Percentiles rank a stretch among this genome's conserved stretches.
These are phyloP conservation scores for Gossypium anomalum DNA, from an alignment of 345 rosid species.

Conservation along the genomic window DNA sequence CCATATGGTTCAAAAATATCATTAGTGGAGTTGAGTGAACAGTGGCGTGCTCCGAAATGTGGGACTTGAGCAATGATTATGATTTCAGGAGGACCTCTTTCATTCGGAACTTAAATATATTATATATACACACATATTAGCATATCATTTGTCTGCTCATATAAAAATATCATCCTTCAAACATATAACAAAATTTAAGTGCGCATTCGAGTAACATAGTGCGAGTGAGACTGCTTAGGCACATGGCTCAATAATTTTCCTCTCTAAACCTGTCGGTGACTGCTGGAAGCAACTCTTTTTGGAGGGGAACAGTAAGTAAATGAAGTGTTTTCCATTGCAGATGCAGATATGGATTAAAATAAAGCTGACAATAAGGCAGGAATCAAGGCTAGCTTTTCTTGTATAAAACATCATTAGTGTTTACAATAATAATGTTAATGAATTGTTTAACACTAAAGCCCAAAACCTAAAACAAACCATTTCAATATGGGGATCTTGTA, in stretches of 20 bases:
- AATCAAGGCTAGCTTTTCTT: background rate
- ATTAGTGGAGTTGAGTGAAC: background rate
- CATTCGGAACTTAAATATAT: too few relatives aligned
- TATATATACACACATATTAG: too few relatives aligned
- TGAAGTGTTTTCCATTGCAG: background rate
- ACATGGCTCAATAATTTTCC: background rate
- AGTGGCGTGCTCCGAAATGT: background rate
- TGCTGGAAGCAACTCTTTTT: background rate
- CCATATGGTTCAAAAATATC: background rate
- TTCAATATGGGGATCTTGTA: constrained; percentile 4
- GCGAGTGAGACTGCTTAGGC: background rate
- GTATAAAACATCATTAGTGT: background rate
- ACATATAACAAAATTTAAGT: too few relatives aligned
- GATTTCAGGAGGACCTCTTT: too few relatives aligned
- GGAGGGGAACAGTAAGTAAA: background rate
- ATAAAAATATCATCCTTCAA: too few relatives aligned
- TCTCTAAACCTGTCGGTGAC: background rate
- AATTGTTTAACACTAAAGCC: background rate
- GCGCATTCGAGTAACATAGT: background rate
- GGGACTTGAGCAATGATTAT: background rate
- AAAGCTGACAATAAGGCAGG: background rate
- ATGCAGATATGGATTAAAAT: background rate
- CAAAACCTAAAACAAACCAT: constrained; percentile 4
- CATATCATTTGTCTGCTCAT: too few relatives aligned
- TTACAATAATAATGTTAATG: constrained; percentile 5